These are phyloP conservation scores for Asterella californica DNA, from an alignment of 225 moss, liverwort and hornwort species.

Conservation along the genomic window DNA sequence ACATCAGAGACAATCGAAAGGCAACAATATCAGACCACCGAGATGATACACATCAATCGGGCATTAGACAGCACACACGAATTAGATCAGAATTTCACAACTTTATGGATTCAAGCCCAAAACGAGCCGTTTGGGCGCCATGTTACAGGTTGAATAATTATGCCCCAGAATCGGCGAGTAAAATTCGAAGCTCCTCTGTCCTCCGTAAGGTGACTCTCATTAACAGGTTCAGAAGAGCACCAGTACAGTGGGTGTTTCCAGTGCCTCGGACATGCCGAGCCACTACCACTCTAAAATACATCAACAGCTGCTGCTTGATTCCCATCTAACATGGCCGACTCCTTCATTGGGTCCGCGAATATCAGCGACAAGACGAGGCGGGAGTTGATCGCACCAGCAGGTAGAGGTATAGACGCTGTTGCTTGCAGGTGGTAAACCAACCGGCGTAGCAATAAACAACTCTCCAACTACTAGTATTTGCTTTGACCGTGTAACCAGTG, in stretches of 20 bases:
- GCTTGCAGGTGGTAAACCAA: constrained; percentile 11
- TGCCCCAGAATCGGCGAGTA: background rate
- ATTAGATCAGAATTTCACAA: background rate
- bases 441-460: constrained; percentile 12
- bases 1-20: too few species aligned
- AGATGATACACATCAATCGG: too few species aligned
- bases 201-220: background rate
- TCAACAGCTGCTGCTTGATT: constrained; percentile 16
- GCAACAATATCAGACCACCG: too few species aligned
- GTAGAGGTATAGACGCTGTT: constrained; percentile 13
- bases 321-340: background rate
- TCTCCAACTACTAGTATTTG: constrained; percentile 18
- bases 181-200: background rate
- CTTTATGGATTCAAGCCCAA: constrained; percentile 7
- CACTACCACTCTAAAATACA: constrained; percentile 23
- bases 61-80: background rate
- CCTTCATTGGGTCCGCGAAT: background rate
- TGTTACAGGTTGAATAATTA: constrained; percentile 4
- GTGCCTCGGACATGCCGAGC: background rate
- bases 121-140: constrained; percentile 1
- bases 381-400: background rate
- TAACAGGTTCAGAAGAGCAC: background rate
- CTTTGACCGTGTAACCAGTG: background rate
- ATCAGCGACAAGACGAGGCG: background rate
- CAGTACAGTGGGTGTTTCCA: constrained; percentile 1